Percentiles rank a stretch among this genome's conserved stretches.
phyloP scores from a whole-genome alignment of 768 basidiomycete species.

The Tricholoma terreum region DNA sequence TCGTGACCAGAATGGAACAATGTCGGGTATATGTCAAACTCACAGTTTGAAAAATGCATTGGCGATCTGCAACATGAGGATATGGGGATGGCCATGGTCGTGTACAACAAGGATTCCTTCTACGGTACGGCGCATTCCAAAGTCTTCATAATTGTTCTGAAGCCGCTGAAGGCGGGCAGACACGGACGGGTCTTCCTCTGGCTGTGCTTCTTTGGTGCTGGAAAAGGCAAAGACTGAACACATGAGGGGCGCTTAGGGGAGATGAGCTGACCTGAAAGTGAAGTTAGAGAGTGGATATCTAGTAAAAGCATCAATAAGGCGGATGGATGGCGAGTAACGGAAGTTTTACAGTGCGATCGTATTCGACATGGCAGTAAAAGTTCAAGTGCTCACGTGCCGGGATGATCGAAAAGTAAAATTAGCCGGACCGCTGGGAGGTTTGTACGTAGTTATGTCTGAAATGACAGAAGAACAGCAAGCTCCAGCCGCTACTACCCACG shows the following conservation, averaged over 20 bases:
- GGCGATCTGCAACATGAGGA: constrained; percentile 97
- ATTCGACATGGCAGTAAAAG: constrained; percentile 40
- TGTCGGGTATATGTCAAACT: constrained; percentile 27
- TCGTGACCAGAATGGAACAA: background rate
- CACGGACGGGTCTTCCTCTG: constrained; percentile 96
- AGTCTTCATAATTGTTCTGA: constrained; percentile 95
- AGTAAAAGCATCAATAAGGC: constrained; percentile 5
- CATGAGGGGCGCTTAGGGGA: background rate
- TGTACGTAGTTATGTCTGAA: background rate
- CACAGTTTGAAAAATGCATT: constrained; percentile 99
- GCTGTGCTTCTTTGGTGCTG: constrained; percentile 94
- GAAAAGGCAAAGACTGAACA: constrained; percentile 3
- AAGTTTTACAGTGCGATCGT: constrained; percentile 47
- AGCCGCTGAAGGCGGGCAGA: constrained; percentile 91
- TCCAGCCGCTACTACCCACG: background rate
- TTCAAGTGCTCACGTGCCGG: background rate
- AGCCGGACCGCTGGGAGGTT: too few species aligned
- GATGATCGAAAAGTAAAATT: too few species aligned
- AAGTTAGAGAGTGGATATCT: constrained; percentile 90
- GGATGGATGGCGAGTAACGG: background rate
- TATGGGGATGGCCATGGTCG: constrained; percentile 96
- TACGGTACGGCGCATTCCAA: constrained; percentile 94
- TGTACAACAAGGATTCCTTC: constrained; percentile 89
- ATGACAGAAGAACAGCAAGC: too few species aligned
- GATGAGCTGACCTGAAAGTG: constrained; percentile 68